Evolutionary conservation across 2,329 filamentous ascomycete species (phyloP).

Genomic region (Fusarium hostae): DNA sequence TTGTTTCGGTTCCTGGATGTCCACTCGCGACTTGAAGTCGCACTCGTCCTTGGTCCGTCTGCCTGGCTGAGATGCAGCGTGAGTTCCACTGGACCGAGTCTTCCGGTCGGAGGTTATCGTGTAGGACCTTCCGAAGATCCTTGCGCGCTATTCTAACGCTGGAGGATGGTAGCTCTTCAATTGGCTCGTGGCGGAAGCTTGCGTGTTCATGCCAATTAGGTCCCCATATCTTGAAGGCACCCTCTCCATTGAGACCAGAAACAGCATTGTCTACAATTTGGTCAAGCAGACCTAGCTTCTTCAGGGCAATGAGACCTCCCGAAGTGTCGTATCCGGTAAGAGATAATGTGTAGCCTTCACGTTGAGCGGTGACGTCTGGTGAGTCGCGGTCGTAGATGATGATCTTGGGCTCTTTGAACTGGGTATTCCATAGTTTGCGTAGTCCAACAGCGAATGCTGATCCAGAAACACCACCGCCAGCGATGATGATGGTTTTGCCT

Average conservation of each 20-base stretch:
- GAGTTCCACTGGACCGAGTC: constrained; percentile 44
- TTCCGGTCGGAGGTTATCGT: constrained; percentile 39
- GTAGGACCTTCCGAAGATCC: constrained; percentile 50
- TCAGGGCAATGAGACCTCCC: constrained; percentile 52
- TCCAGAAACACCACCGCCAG: constrained; percentile 57
- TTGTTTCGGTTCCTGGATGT: not conserved
- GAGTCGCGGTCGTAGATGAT: constrained; percentile 57
- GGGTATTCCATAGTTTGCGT: constrained; percentile 51
- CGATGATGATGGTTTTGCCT: constrained; percentile 56
- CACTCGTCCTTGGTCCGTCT: constrained; percentile 40
- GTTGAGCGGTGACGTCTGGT: constrained; percentile 42
- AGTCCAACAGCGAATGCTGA: constrained; percentile 55
- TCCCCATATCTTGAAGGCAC: constrained; percentile 56
- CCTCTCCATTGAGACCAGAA: constrained; percentile 45
- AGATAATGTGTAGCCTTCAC: constrained; percentile 55
- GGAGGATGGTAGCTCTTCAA: constrained; percentile 49
- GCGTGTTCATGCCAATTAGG: constrained; percentile 50
- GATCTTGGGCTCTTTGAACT: constrained; percentile 47
- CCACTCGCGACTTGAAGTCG: constrained; percentile 34
- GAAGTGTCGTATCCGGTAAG: constrained; percentile 50
- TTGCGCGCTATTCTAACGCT: constrained; percentile 53
- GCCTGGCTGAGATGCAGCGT: constrained; percentile 39
- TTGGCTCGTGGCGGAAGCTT: constrained; percentile 47
- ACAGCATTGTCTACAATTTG: constrained; percentile 47
- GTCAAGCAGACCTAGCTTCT: constrained; percentile 54